Percentiles rank a stretch among this genome's conserved stretches.
phyloP scores from a whole-genome alignment of 495 filamentous ascomycete genomes.

The Monascus purpureus region DNA sequence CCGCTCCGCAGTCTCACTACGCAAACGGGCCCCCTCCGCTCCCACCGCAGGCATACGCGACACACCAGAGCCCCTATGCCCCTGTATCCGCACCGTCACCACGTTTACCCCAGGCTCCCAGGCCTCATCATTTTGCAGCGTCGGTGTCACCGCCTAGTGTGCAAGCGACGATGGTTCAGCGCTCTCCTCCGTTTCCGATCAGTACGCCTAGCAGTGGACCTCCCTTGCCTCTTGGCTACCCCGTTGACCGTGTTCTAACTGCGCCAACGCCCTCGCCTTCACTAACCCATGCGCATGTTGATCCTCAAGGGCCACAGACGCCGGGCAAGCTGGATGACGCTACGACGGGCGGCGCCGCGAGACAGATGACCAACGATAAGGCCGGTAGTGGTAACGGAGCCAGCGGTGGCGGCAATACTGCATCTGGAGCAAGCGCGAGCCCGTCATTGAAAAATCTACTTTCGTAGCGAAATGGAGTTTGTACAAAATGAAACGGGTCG shows the following conservation, averaged over 20 bases:
- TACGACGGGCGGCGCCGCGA: conserved; percentile 11
- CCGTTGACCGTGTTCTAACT: conserved; percentile 20
- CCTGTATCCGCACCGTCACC: conserved; percentile 25
- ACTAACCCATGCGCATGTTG: conserved; percentile 18
- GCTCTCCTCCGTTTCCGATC: conserved; percentile 26
- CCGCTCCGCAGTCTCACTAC: conserved; percentile 20
- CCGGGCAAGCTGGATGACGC: conserved; percentile 22
- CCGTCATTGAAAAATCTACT: conserved; percentile 65
- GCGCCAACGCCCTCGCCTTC: conserved; percentile 26
- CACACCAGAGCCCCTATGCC: conserved; percentile 30
- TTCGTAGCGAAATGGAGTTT: no score
- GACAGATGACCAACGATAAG: conserved; percentile 14
- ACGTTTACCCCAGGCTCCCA: conserved; percentile 20
- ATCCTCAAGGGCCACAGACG: conserved; percentile 20
- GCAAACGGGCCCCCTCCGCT: conserved; percentile 18
- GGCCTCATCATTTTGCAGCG: conserved; percentile 27
- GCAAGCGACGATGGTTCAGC: conserved; percentile 27
- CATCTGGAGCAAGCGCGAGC: conserved; percentile 51
- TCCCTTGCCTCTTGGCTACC: conserved; percentile 18
- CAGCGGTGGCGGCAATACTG: conserved; percentile 18
- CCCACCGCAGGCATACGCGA: conserved; percentile 19
- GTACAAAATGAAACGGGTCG: no score
- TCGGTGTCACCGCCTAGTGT: conserved; percentile 34
- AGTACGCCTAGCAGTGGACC: conserved; percentile 25
- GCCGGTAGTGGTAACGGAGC: conserved; percentile 18